Evolutionary conservation across 148 eudicot species (phyloP).

Genomic region (Silene conica): DNA sequence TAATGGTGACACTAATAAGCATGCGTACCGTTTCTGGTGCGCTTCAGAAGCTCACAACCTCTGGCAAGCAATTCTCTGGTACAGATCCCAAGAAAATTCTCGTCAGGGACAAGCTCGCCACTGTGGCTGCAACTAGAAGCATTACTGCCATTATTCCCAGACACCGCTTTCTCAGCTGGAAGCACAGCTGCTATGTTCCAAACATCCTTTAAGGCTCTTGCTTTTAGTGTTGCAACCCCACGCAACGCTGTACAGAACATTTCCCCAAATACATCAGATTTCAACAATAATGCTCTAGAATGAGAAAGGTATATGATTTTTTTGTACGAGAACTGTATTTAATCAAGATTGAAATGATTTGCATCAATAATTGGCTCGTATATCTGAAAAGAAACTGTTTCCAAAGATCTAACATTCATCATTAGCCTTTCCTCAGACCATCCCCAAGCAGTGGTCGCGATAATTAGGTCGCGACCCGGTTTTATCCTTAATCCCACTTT

Average conservation of each 20-base stretch:
- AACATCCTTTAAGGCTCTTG: conserved; percentile 89
- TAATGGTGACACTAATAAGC: neutral
- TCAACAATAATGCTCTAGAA: neutral
- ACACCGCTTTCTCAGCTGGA: conserved; percentile 65
- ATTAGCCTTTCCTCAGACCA: neutral
- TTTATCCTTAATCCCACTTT: too few relatives aligned
- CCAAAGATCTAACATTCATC: neutral
- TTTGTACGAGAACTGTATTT: too few relatives aligned
- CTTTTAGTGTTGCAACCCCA: conserved; percentile 87
- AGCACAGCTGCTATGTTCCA: conserved; percentile 90
- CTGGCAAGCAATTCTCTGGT: conserved; percentile 68
- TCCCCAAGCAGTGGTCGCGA: too few relatives aligned
- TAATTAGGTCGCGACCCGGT: too few relatives aligned
- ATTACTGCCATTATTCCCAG: conserved; percentile 35
- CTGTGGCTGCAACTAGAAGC: conserved; percentile 68
- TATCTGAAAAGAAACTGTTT: too few relatives aligned
- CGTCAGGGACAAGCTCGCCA: conserved; percentile 72
- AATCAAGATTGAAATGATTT: too few relatives aligned
- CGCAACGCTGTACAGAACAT: conserved; percentile 58
- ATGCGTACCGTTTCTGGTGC: conserved; percentile 72
- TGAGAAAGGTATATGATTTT: neutral
- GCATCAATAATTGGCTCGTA: too few relatives aligned
- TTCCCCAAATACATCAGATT: neutral
- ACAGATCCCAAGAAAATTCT: conserved; percentile 78
- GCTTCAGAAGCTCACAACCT: conserved; percentile 80